Base-by-base conservation (phyloP, 1,139 yeast genomes). In the Debaryomyces coudertii region DNA sequence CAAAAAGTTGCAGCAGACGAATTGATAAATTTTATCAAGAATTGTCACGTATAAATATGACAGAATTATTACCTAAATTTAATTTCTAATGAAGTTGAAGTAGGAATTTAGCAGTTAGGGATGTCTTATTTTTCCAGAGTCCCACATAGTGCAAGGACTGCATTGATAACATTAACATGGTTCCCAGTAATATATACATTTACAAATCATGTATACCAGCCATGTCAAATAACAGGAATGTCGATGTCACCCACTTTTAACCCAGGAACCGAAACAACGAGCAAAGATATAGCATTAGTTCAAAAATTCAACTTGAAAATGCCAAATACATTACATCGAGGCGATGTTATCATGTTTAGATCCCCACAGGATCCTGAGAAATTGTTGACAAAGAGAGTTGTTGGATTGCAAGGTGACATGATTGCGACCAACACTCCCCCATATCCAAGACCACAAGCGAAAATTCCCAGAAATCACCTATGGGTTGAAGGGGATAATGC, bases 401-500 rank as follows among this genome's bases (percentile, higher is more conserved):
- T 85, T 50, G 97, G 87, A 1, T 58, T 82, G 1, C 90, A 81
- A 47, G 92, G 93, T 22, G 96, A 89, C 55, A 62, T 72, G 3
- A 73, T 90, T 0, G 58, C 65, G 20, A 82, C 96, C 1, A 71
- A 85, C 47, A 68, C 77, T 8, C 63, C 66, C 25, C 83, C 83
- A 15, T 89, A 87, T 60, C 93, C 95, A 1, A 78, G 82, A 57
- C 68, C 74, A 2, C 69, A 71, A 36, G 83, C 85, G 7, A 67
- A 68, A 22, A 69, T 92, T 2, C 97, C 97, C 3, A 66, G 88
- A 47, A 86, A 84, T 57, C 98, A 92, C 61, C 57, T 89, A 9
- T 92, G 97, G 97, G 90, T 90, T 0, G 97, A 92, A 63, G 98
- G 98, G 3, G 98, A 92, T 62, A 90, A 90, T 61, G 65, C 66